Conservation (phyloP, 1,284 basidiomycete genomes). For the Amylostereum chailletii region DNA sequence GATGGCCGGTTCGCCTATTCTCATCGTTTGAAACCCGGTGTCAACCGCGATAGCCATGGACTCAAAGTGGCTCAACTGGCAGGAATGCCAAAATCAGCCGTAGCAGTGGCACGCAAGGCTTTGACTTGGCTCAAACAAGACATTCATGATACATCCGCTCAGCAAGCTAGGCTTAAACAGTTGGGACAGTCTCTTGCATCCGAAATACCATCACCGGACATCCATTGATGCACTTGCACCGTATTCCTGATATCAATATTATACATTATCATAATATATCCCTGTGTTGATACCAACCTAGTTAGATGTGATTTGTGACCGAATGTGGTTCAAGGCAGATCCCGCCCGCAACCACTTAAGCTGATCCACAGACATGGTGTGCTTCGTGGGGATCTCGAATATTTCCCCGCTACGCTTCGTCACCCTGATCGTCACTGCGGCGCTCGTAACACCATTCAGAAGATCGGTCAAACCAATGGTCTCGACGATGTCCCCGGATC, state of each 20-base stretch:
- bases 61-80: constrained; percentile 87
- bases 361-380: constrained; percentile 88
- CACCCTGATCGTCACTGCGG: constrained; percentile 59
- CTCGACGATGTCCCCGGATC: constrained; percentile 65
- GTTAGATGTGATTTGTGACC: constrained; percentile 34
- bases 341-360: constrained; percentile 82
- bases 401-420: constrained; percentile 56
- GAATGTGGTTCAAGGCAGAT: constrained; percentile 81
- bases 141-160: constrained; percentile 11
- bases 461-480: constrained; percentile 51
- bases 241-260: neutral
- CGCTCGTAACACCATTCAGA: constrained; percentile 41
- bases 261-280: neutral
- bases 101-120: constrained; percentile 49
- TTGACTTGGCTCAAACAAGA: constrained; percentile 30
- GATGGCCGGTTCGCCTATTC: constrained; percentile 76
- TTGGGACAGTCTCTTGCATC: constrained; percentile 22
- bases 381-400: constrained; percentile 67
- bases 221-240: too few species aligned
- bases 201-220: neutral
- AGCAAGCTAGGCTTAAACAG: constrained; percentile 16
- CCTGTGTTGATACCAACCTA: neutral
- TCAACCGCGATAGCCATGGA: constrained; percentile 90
- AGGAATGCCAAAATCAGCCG: constrained; percentile 66
- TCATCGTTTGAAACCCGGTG: constrained; percentile 73